phyloP scores from a whole-genome alignment of 257 asterid genomes.

The Gentiana straminea region DNA sequence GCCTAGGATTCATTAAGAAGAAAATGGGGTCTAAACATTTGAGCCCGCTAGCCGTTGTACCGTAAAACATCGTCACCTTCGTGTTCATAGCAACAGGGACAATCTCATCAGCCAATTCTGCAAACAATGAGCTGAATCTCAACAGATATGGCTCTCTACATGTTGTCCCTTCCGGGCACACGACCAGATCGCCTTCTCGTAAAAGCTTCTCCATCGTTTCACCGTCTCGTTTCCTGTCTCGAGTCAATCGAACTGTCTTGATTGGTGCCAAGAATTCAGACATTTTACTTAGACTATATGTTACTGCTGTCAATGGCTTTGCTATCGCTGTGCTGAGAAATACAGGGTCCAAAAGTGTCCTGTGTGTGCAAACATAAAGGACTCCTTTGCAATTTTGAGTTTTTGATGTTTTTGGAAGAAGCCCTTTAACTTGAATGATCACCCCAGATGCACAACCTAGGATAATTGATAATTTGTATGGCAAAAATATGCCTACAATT shows the following conservation, averaged over 20 bases:
- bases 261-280: conserved; percentile 79
- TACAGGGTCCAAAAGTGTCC: conserved; percentile 77
- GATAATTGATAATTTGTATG: conserved; percentile 32
- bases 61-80: conserved; percentile 68
- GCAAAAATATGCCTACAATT: conserved; percentile 40
- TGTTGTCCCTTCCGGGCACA: conserved; percentile 96
- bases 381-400: conserved; percentile 33
- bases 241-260: conserved; percentile 45
- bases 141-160: conserved; percentile 85
- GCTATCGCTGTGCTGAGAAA: conserved; percentile 45
- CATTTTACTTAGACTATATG: conserved; percentile 80
- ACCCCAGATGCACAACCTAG: conserved; percentile 45
- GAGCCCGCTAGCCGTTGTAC: conserved; percentile 85
- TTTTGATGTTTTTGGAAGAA: conserved; percentile 9
- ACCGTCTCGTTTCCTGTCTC: conserved; percentile 50
- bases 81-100: conserved; percentile 89
- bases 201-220: conserved; percentile 45
- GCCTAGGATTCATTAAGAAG: conserved; percentile 79
- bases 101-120: conserved; percentile 66
- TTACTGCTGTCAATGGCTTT: conserved; percentile 66
- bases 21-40: conserved; percentile 85
- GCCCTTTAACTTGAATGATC: conserved; percentile 26
- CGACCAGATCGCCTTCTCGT: conserved; percentile 63
- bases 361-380: conserved; percentile 75
- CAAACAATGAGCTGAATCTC: conserved; percentile 79